Conservation (phyloP, 352 stramenopile species). For the Aphanomyces astaci region DNA sequence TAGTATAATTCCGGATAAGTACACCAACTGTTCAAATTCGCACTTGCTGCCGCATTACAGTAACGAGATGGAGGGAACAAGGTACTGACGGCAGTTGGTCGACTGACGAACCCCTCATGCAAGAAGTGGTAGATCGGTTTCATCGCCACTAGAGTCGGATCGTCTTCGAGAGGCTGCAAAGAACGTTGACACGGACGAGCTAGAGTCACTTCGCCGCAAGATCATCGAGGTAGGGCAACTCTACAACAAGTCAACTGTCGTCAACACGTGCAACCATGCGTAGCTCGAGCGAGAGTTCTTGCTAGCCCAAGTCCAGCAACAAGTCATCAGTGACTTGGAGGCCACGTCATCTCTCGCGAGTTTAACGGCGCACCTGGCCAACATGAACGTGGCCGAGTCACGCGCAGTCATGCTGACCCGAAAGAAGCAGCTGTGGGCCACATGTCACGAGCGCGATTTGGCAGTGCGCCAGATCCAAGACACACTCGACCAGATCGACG, state of each 20-base stretch:
- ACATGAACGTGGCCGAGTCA: not conserved
- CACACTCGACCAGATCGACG: not conserved
- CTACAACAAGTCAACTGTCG: not conserved
- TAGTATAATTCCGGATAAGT: not conserved
- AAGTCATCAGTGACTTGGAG: not conserved
- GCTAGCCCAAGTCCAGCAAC: not conserved
- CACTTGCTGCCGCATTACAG: not conserved
- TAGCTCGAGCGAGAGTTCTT: slow-evolving; percentile 11
- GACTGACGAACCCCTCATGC: not conserved
- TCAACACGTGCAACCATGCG: not conserved
- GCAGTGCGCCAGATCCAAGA: not conserved
- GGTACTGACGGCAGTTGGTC: not conserved
- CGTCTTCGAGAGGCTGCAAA: not conserved
- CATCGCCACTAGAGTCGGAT: not conserved
- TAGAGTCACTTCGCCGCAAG: not conserved
- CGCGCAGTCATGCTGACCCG: not conserved
- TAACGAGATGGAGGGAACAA: not conserved
- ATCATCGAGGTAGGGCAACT: not conserved
- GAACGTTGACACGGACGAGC: not conserved
- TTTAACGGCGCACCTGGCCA: not conserved
- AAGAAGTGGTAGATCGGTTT: not conserved
- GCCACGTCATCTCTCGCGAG: not conserved
- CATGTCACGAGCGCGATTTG: not conserved
- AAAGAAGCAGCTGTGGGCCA: not conserved
- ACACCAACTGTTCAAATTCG: not conserved